Evolutionary conservation across 208 protist species (phyloP).

Genomic region (Wallacemonas rigidus): DNA sequence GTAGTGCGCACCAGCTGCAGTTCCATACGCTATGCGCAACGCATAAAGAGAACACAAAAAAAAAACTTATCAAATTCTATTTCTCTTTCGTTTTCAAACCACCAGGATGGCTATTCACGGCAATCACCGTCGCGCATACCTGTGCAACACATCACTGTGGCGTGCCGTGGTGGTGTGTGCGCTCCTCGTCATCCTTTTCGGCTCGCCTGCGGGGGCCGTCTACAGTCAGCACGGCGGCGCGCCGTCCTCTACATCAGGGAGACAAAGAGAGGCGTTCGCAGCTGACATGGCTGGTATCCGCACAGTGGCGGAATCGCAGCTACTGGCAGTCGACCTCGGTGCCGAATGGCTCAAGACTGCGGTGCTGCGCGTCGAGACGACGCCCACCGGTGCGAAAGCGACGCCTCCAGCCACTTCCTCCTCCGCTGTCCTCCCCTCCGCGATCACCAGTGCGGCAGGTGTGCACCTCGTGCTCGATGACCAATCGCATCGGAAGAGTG

Average conservation of each 20-base stretch:
- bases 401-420: slow-evolving; percentile 8
- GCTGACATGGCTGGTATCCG: slow-evolving; percentile 9
- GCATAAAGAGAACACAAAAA: no score
- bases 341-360: slow-evolving; percentile 48
- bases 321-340: slow-evolving; percentile 72
- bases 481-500: slow-evolving; percentile 92
- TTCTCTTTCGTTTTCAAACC: no score
- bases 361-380: slow-evolving; percentile 22
- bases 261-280: background rate
- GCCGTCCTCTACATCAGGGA: no score
- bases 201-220: background rate
- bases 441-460: background rate
- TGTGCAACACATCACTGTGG: no score
- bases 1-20: no score
- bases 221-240: no score
- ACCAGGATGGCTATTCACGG: no score
- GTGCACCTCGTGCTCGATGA: slow-evolving; percentile 93
- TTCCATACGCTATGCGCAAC: no score
- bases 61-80: no score
- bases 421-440: no score
- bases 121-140: no score
- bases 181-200: background rate
- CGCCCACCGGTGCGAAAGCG: slow-evolving; percentile 7
- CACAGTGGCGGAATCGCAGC: slow-evolving; percentile 32
- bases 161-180: background rate